Conservation (phyloP, 2,329 filamentous ascomycete species). For the Raffaelea ambrosiae region DNA sequence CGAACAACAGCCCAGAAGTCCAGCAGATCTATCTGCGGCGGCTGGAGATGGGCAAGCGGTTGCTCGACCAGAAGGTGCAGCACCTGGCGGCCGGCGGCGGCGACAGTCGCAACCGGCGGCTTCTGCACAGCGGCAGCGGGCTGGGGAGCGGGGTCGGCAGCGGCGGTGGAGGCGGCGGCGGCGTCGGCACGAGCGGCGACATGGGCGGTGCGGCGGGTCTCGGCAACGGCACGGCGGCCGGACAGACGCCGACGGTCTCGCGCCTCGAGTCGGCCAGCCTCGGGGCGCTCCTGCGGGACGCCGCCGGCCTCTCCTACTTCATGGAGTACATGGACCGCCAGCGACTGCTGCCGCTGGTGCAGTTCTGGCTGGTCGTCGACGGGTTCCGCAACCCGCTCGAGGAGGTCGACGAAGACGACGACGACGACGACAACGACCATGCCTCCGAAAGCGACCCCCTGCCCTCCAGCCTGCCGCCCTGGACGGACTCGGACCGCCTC, state of each 20-base stretch:
- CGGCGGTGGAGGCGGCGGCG: neutral
- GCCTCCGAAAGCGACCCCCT: constrained; percentile 49
- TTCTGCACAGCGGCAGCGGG: neutral
- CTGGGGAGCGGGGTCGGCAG: neutral
- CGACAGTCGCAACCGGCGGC: constrained; percentile 27
- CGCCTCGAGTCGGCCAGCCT: constrained; percentile 67
- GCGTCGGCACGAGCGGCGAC: neutral
- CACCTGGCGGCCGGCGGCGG: constrained; percentile 66
- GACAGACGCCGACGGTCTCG: constrained; percentile 36
- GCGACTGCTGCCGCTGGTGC: constrained; percentile 76
- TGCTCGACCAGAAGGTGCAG: constrained; percentile 83
- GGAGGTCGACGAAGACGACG: constrained; percentile 68
- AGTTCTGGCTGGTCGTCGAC: constrained; percentile 98
- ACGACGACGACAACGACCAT: constrained; percentile 56
- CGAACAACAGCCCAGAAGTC: constrained; percentile 43
- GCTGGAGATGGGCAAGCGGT: constrained; percentile 81
- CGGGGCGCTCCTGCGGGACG: constrained; percentile 78
- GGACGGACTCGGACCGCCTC: constrained; percentile 75
- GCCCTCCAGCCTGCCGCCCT: constrained; percentile 54
- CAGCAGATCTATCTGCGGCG: constrained; percentile 71
- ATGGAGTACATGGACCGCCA: constrained; percentile 99
- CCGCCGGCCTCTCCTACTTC: constrained; percentile 90
- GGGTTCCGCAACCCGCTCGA: constrained; percentile 92
- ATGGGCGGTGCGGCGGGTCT: neutral
- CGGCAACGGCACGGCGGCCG: neutral